phyloP scores from a whole-genome alignment of 2,329 filamentous ascomycete species.

The Fusarium devonianum region DNA sequence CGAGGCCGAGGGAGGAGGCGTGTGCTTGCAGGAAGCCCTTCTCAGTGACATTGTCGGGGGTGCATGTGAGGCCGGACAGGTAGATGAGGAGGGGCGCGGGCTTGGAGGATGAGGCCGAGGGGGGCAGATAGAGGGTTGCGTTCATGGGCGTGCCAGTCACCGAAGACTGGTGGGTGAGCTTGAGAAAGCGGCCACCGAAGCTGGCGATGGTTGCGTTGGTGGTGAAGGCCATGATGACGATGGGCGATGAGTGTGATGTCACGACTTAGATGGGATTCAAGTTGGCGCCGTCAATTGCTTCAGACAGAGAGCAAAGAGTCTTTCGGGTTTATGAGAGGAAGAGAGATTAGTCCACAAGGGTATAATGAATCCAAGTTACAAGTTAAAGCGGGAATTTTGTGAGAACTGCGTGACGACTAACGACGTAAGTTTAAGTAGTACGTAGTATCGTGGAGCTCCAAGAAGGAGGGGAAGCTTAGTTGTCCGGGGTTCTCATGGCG shows the following conservation, averaged over 20 bases:
- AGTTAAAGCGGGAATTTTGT: not conserved
- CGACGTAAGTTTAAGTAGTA: not conserved
- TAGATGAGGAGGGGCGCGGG: constrained; percentile 87
- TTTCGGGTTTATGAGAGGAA: not conserved
- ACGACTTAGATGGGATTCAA: not conserved
- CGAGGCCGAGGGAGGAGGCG: constrained; percentile 81
- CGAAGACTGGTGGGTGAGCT: constrained; percentile 84
- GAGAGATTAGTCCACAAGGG: not conserved
- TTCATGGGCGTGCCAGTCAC: constrained; percentile 87
- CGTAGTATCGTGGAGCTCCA: not conserved
- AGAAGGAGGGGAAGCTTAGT: constrained; percentile 32
- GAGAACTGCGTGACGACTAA: not conserved
- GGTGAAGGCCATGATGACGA: constrained; percentile 83
- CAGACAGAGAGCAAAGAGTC: constrained; percentile 2
- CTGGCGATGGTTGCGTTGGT: constrained; percentile 88
- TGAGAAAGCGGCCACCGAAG: constrained; percentile 93
- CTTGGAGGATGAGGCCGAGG: constrained; percentile 62
- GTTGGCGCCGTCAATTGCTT: not conserved
- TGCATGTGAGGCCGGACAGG: constrained; percentile 93
- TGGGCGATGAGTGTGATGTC: constrained; percentile 38
- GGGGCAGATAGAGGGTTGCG: constrained; percentile 90
- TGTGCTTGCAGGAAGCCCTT: constrained; percentile 91
- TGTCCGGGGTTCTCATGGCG: too few species aligned
- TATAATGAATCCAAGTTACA: not conserved
- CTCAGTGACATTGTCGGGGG: constrained; percentile 82